Evolutionary conservation across 805 yeast species (phyloP), one percentile per base, ranked within the genome.

Genomic region (Torulaspora indica): DNA sequence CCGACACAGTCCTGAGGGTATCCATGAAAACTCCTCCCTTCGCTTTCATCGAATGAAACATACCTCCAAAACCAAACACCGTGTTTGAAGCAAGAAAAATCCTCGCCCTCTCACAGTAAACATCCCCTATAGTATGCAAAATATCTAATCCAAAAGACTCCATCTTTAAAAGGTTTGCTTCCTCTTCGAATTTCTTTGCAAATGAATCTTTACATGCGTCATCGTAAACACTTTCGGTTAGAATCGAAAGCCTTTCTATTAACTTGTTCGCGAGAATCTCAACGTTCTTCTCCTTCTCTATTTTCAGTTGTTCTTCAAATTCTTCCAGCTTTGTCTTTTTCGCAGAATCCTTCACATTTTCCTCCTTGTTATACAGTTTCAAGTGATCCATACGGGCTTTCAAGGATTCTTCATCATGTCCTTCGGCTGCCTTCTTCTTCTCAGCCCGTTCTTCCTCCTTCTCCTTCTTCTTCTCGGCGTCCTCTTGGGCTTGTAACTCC

Each of bases 61-160:
- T 66, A n/a, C 93, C 91, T 5, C 87, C 82, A 56, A 83, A 68
- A 1, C 85, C 85, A 54, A 78, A 71, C 35, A 77, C 71, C 33
- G 74, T 73, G 54, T 81, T 88, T 7, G 83, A 76, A 53, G 82
- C 83, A 32, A 85, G 63, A 49, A 76, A 82, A 14, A 83, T 76
- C 46, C 75, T 74, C 22, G 80, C 82, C 59, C 84, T 82, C 55
- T 81, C 74, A 48, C 72, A 68, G 59, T 85, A 85, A 2, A 82
- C 77, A 41, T 77, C 73, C 18, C 93, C 95, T 43, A 85, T 76
- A 0, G 86, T 75, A 54, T 85, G 93, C 38, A 86, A 72, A 28
- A 85, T 83, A 57, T 85, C 89, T 25, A 84, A 65, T n/a, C 95
- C 95, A 65, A 85, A 85, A 17, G 91, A 83, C 63, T 85, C 93